These are phyloP conservation scores for Pisolithus albus DNA, from an alignment of 768 basidiomycete species.

Conservation along the genomic window DNA sequence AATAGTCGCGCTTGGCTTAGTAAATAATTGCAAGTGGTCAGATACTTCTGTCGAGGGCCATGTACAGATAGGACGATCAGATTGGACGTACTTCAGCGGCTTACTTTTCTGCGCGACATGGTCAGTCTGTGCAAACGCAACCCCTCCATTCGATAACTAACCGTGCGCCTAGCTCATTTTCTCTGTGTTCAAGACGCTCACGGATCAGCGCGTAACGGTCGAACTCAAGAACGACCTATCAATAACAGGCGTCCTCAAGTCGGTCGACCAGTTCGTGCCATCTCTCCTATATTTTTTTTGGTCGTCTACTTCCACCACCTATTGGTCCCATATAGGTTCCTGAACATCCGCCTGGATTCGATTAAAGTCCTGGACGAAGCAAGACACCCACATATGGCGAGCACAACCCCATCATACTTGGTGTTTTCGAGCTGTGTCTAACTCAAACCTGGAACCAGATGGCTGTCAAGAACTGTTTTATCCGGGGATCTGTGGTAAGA, in stretches of 20 bases:
- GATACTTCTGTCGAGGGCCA: too few relatives aligned
- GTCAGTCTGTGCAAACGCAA: conserved; percentile 10
- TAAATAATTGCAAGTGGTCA: too few relatives aligned
- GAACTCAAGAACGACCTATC: conserved; percentile 99
- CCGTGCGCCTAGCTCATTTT: conserved; percentile 60
- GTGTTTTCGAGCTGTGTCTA: neutral
- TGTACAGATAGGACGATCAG: too few relatives aligned
- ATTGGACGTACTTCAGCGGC: too few relatives aligned
- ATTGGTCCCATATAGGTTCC: conserved; percentile 50
- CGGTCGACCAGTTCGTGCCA: conserved; percentile 85
- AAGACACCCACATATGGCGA: conserved; percentile 94
- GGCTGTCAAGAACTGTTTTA: conserved; percentile 99
- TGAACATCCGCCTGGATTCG: conserved; percentile 93
- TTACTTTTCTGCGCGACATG: conserved; percentile 11
- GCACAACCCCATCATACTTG: conserved; percentile 11
- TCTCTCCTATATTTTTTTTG: neutral
- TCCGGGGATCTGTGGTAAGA: conserved; percentile 95
- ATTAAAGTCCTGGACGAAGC: conserved; percentile 91
- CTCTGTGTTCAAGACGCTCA: conserved; percentile 98
- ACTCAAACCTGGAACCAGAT: conserved; percentile 47
- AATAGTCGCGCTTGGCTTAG: too few relatives aligned
- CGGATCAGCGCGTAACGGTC: conserved; percentile 93
- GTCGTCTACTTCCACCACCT: conserved; percentile 1
- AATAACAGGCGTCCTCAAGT: conserved; percentile 92
- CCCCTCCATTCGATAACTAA: neutral